Conservation (phyloP, 2,329 filamentous ascomycete genomes). For the Alternaria consortialis region DNA sequence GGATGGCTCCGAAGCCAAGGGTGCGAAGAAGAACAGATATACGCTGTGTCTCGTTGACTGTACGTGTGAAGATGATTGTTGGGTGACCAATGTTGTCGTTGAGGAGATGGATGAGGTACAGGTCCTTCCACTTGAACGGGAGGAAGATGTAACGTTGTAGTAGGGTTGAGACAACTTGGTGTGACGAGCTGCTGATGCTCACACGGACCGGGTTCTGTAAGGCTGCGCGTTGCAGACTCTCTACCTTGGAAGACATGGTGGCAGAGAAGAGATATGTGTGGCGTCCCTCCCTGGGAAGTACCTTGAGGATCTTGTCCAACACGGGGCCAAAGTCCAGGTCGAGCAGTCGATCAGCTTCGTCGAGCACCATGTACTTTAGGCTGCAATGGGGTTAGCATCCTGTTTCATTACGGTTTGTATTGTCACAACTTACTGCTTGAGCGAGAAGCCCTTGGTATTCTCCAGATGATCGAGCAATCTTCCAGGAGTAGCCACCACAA, state of each 20-base stretch:
- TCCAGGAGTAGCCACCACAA: constrained; percentile 87
- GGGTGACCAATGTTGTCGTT: constrained; percentile 89
- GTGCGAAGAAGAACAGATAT: constrained; percentile 82
- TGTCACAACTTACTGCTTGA: not conserved
- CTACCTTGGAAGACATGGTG: constrained; percentile 93
- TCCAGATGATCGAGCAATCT: constrained; percentile 67
- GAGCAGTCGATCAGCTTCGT: constrained; percentile 89
- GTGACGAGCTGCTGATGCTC: constrained; percentile 81
- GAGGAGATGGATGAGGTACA: constrained; percentile 84
- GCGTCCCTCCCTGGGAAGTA: constrained; percentile 69
- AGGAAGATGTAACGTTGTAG: constrained; percentile 88
- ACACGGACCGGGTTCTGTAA: constrained; percentile 85
- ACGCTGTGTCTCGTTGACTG: constrained; percentile 89
- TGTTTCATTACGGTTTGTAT: not conserved
- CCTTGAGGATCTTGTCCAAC: constrained; percentile 91
- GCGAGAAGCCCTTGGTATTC: constrained; percentile 93
- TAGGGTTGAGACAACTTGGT: constrained; percentile 90
- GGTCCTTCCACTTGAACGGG: constrained; percentile 79
- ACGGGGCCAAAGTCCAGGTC: constrained; percentile 95
- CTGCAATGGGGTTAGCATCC: constrained; percentile 58
- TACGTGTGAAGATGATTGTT: constrained; percentile 89
- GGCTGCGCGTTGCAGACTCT: constrained; percentile 88
- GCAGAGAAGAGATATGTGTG: constrained; percentile 86
- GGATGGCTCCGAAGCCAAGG: constrained; percentile 89
- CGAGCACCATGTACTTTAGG: constrained; percentile 92